Percentiles rank a stretch among this genome's conserved stretches.
phyloP scores from a whole-genome alignment of 208 protist genomes.

The Naegleria gruberi region DNA sequence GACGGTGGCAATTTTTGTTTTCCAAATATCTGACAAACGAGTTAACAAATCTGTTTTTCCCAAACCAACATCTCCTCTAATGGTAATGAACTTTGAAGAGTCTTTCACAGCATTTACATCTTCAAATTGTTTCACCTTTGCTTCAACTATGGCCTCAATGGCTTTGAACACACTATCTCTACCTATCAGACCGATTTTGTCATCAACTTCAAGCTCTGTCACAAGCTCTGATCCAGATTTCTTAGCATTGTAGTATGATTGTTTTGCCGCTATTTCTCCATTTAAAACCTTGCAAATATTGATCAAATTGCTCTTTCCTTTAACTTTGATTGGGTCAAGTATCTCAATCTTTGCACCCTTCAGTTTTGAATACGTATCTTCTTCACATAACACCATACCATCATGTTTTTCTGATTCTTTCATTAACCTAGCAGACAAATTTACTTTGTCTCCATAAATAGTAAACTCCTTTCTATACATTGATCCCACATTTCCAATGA shows the following conservation, averaged over 20 bases:
- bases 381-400: neutral
- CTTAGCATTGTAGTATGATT: too few species aligned
- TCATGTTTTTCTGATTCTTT: neutral
- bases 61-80: neutral
- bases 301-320: neutral
- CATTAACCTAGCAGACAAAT: neutral
- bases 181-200: neutral
- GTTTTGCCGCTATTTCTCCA: too few species aligned
- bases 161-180: neutral
- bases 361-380: neutral
- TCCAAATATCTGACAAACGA: neutral
- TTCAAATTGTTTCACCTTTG: neutral
- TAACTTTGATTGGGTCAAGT: neutral
- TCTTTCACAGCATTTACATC: neutral
- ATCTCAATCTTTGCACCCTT: neutral
- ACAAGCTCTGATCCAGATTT: too few species aligned
- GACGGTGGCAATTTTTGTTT: neutral
- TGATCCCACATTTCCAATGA: neutral
- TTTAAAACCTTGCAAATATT: neutral
- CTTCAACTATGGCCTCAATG: neutral
- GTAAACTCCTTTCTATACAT: neutral
- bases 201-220: too few species aligned
- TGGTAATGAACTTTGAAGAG: too few species aligned
- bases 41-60: neutral
- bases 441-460: neutral